Base-by-base conservation (phyloP, 2,329 filamentous ascomycete genomes). In the Alternaria ethzedia region DNA sequence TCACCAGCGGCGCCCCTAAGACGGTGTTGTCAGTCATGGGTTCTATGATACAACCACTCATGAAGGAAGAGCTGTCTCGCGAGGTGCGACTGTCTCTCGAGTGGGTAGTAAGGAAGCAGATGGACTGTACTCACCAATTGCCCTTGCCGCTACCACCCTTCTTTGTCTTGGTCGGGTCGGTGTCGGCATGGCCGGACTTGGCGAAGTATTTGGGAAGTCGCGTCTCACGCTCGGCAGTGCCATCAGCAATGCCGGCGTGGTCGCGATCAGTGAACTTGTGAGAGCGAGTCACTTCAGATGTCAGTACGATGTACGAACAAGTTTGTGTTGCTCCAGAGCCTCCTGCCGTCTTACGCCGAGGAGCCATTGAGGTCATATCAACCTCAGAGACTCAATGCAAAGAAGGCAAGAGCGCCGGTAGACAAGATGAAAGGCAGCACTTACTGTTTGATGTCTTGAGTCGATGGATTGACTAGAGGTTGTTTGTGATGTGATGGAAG, bases 191-290 rank as follows among this genome's bases (percentile, higher is more conserved):
- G 70, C 95, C 95, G 64, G 88, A 84, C 85, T 97, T 97, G 82
- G 89, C 93, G 81, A 98, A 98, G 88, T 92, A 98, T 78, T 94
- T 93, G 77, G 96, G 95, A 26, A 97, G 84, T 75, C 91, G 87
- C 71, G 96, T 91, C 69, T 91, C 86, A 59, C 88, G 85, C 55
- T 86, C 81, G 65, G 88, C 89, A 61, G 88, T 89, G 79, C 91
- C 92, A 74, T 96, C 91, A 70, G 91, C 90, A 71, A 93, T 83
- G 76, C 87, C 91, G 75, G 89, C 89, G 84, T 97, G 92, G 86
- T 96, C 91, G 83, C 94, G 94, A 83, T 97, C 93, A 84, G 94
- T 97, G 85, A 87, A 88, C 86, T 98, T 99, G 89, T 95, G 93
- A 70, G 95, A 96, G 81, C 96, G 95, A 85, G 96, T 97, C 95